A percentile compares a stretch with the other conserved stretches of the same genome.
Conservation (phyloP, 2,329 filamentous ascomycete genomes). For the Celoporthe dispersa region DNA sequence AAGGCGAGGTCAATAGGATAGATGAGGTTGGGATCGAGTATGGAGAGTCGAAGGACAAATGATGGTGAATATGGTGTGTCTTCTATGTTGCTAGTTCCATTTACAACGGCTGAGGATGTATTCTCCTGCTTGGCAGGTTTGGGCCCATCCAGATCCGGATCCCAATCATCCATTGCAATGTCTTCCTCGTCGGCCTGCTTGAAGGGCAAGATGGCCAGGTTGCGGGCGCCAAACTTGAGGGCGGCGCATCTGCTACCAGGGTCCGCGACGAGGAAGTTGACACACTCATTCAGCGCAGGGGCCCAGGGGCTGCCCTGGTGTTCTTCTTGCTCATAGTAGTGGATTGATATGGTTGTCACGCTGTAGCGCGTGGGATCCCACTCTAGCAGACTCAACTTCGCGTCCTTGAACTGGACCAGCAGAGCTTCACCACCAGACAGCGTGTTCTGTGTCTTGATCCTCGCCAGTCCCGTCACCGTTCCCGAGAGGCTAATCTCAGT, state of each 20-base stretch:
- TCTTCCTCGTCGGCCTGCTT: slow-evolving; percentile 78
- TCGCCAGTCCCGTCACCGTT: slow-evolving; percentile 80
- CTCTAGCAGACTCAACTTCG: slow-evolving; percentile 89
- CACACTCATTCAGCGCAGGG: slow-evolving; percentile 72
- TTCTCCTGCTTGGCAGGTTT: slow-evolving; percentile 53
- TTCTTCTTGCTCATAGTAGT: slow-evolving; percentile 97
- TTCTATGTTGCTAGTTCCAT: slow-evolving; percentile 54
- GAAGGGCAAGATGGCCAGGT: slow-evolving; percentile 92
- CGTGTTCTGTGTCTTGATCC: slow-evolving; percentile 73
- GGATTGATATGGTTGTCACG: slow-evolving; percentile 89
- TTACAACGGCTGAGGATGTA: slow-evolving; percentile 44
- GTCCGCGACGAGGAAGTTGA: slow-evolving; percentile 84
- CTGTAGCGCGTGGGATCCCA: slow-evolving; percentile 84
- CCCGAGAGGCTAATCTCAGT: slow-evolving; percentile 84
- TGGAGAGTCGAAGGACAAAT: slow-evolving; percentile 88
- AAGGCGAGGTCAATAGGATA: slow-evolving; percentile 93
- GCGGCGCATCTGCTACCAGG: slow-evolving; percentile 92
- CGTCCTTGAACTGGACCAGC: slow-evolving; percentile 83
- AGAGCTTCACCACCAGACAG: slow-evolving; percentile 84
- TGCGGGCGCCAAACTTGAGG: slow-evolving; percentile 87
- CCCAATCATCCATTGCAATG: slow-evolving; percentile 89
- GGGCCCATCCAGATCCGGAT: slow-evolving; percentile 77
- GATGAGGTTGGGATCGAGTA: slow-evolving; percentile 83
- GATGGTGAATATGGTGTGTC: slow-evolving; percentile 83
- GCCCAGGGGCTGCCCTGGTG: slow-evolving; percentile 82